Evolutionary conservation across 768 basidiomycete species (phyloP), one percentile per base, ranked within the genome.

Genomic region (Boletus vinaceobasis): DNA sequence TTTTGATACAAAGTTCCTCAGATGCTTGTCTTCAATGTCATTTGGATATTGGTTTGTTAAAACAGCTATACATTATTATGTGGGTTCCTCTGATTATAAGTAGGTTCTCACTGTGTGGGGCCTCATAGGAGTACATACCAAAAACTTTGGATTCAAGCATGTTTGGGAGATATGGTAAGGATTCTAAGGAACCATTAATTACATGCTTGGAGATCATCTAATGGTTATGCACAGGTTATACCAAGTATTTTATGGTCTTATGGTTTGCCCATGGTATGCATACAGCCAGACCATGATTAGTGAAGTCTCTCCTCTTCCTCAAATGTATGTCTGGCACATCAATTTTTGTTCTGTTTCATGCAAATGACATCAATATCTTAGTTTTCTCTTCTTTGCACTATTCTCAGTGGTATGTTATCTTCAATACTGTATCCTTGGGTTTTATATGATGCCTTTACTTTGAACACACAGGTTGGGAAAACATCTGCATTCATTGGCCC

Each of bases 251-350:
- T 88, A 85, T 61, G 87, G 86, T 15, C 70, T 90, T 29, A 76
- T 87, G 79, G 84, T 87, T 4, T 88, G 87, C 60, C 87, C 87
- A 4, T 88, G 87, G 86, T 89, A 88, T 65, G 86, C 87, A 42
- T 88, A 88, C 64, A 87, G 87, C 65, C 86, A 88, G 67, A 89
- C 86, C 1, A 86, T 90, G 88, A 90, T 90, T 55, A 86, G 82
- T 66, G 86, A 90, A 60, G 87, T 90, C 27, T 86, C 83, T 38
- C 86, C 84, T 37, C 69, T 83, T 50, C 81, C 84, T 33, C 88
- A 87, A 71, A 88, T 86, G 86, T 84, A 66, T 36, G 74, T 66
- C n/a, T 42, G 8, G 21, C 43, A 35, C 1, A 10, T 49, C 17
- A 0, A 15, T 32, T 39, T 15, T 4, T 29, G 2, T 15, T 45